Base-by-base conservation (phyloP, 768 basidiomycete species). In the Kwoniella sp. region DNA sequence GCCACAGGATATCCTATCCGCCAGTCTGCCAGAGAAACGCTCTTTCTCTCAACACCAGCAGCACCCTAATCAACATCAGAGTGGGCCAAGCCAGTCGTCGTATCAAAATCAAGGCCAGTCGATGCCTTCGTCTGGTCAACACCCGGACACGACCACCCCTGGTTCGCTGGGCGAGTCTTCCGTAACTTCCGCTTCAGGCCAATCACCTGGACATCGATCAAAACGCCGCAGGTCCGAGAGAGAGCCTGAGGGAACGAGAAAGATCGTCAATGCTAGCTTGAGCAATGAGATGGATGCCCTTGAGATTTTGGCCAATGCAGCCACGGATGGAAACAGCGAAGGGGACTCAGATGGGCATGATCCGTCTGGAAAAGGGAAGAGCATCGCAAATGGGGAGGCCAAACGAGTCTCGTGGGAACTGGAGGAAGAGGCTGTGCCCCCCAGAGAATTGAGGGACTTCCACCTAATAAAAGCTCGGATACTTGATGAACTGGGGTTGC, bases 271-370 rank as follows among this genome's bases (percentile, higher is more conserved):
- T 52, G 73, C 78, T 5, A 73, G 68, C 47, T 73, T 79, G 58
- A 68, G 68, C 34, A 79, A 79, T 58, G 78, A 79, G 69, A 74
- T 70, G 53, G 78, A 79, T 60, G 78, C 78, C 2, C 59, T 79
- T 26, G 75, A 79, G 58, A 77, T 79, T 22, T 58, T 79, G 31
- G 78, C 76, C 13, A 71, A 72, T 65, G 78, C 78, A 0, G 78
- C 76, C 5, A 70, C 73, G 13, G 71, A 73, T 53, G 65, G 61
- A 7, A 67, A 70, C 25, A 53, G 56, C 23, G 34, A 61, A 55
- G 34, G 48, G n/a, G 53, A 47, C 9, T 53, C 7, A 37, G 51
- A 58, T 9, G 58, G 48, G 13, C 55, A 50, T 15, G 28, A 50
- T 22, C 30, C 29, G 22, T 30, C 17, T 13, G 15, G 9, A 15